A percentile compares a stretch with the other conserved stretches of the same genome.
These are phyloP conservation scores for Sinapis alba DNA, from an alignment of 441 rosid genomes.

Conservation along the genomic window DNA sequence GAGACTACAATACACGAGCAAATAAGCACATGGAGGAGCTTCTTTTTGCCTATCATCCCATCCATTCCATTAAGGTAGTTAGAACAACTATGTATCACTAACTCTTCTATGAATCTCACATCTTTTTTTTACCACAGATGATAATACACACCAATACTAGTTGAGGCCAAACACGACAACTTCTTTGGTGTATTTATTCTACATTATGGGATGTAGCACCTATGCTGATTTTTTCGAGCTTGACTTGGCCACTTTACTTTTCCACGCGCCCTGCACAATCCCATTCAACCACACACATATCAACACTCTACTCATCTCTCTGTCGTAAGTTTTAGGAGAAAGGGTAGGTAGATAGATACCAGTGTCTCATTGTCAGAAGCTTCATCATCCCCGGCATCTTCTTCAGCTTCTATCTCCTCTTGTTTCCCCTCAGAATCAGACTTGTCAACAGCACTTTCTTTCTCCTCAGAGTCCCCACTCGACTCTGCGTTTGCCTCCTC, in stretches of 20 bases:
- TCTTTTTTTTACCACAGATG: slow-evolving; percentile 31
- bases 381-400: slow-evolving; percentile 49
- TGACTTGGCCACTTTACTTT: slow-evolving; percentile 65
- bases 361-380: slow-evolving; percentile 92
- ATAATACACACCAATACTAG: slow-evolving; percentile 28
- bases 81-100: slow-evolving; percentile 41
- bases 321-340: slow-evolving; percentile 8
- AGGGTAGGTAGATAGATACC: slow-evolving; percentile 46
- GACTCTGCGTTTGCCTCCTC: slow-evolving; percentile 47
- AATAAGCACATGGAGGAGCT: slow-evolving; percentile 20
- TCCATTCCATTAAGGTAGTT: slow-evolving; percentile 40
- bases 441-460: slow-evolving; percentile 47
- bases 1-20: slow-evolving; percentile 32
- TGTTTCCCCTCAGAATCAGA: slow-evolving; percentile 51
- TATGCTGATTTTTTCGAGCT: slow-evolving; percentile 47
- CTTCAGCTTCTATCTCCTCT: slow-evolving; percentile 43
- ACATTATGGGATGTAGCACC: slow-evolving; percentile 31
- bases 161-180: slow-evolving; percentile 5
- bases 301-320: slow-evolving; percentile 9
- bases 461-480: slow-evolving; percentile 48
- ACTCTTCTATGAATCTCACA: slow-evolving; percentile 42
- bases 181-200: slow-evolving; percentile 20
- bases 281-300: slow-evolving; percentile 15
- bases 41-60: slow-evolving; percentile 31
- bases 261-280: slow-evolving; percentile 89